Evolutionary conservation across 2,329 filamentous ascomycete genomes (phyloP), one percentile per base, ranked within the genome.

Genomic region (Calycina herbarum): DNA sequence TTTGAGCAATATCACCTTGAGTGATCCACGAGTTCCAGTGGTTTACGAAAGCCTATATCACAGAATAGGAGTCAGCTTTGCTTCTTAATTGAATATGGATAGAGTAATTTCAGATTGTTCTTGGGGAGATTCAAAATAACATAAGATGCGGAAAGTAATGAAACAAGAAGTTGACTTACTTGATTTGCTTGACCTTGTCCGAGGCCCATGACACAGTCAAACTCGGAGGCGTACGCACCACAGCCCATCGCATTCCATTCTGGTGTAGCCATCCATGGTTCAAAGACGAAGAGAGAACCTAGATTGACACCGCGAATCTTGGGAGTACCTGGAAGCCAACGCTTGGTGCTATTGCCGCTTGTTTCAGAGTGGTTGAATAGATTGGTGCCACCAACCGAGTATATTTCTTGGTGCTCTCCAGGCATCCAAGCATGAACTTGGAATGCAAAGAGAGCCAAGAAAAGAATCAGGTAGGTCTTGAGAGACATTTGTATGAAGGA

Each of bases 1-100:
- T 84, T 65, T 78, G 69, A 5, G 71, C 65, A 63, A 84, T 77
- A 70, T 84, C 82, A 15, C 74, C 70, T 63, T 80, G 69, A 2
- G 78, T 83, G 63, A 83, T 80, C 80, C 80, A 84, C 0, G 76
- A 76, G n/a, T 71, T 73, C 82, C 57, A 59, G 33, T 59, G 57
- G 24, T 59, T 59, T 42, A n/a, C 8, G 20, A 59, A 59, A 35
- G 38, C 38, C 29, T 54, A 13, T 11, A 1, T 3, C 1, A 51
- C 10, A 4, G 38, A 40, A 17, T 17, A 40, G 4, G 10, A 13
- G 10, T 27, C 24, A 54, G 20, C 4, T 54, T 20, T 13, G 1
- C 20, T 51, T 54, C 20, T 54, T 54, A 13, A 24, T 54, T 54
- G 20, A 27, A 54, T 54, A 13, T 13, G 27, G 13, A 27, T 8